These are phyloP conservation scores for Andalucia godoyi DNA, from an alignment of 78 protist species.

Conservation along the genomic window DNA sequence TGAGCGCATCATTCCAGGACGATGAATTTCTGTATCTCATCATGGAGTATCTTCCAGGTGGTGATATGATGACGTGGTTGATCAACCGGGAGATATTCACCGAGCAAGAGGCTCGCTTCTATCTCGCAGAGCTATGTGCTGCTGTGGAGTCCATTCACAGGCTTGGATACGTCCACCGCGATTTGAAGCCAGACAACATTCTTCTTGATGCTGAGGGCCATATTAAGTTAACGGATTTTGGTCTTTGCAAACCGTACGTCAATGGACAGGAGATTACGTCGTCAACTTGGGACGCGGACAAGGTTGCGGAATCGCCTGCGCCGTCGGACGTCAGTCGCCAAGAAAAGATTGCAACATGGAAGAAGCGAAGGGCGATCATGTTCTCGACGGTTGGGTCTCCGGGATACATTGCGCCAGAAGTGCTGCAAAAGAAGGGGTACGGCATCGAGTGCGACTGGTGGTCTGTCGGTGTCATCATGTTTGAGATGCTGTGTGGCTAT, in stretches of 20 bases:
- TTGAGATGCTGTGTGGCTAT: constrained; percentile 61
- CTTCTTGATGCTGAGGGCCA: constrained; percentile 52
- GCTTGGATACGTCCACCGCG: constrained; percentile 37
- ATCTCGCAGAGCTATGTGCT: constrained; percentile 35
- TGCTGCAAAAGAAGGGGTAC: constrained; percentile 35
- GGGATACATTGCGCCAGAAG: constrained; percentile 77
- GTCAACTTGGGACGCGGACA: not conserved
- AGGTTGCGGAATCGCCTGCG: not conserved
- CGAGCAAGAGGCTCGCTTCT: constrained; percentile 14
- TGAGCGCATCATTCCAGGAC: constrained; percentile 60
- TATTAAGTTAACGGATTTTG: constrained; percentile 69
- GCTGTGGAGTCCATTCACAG: constrained; percentile 34
- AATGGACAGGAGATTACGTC: not conserved
- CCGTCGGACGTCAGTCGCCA: not conserved
- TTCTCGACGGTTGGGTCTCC: constrained; percentile 48
- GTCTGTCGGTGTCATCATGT: constrained; percentile 67
- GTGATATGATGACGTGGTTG: constrained; percentile 47
- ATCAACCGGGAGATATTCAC: not conserved
- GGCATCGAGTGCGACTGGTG: constrained; percentile 58
- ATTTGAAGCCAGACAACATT: constrained; percentile 40
- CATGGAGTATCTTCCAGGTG: constrained; percentile 68
- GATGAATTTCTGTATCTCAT: constrained; percentile 40
- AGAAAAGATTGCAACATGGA: constrained; percentile 19
- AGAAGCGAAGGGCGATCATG: constrained; percentile 3
- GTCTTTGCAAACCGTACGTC: constrained; percentile 53